Base-by-base conservation (phyloP, 257 asterid species). In the Ocimum tenuiflorum region DNA sequence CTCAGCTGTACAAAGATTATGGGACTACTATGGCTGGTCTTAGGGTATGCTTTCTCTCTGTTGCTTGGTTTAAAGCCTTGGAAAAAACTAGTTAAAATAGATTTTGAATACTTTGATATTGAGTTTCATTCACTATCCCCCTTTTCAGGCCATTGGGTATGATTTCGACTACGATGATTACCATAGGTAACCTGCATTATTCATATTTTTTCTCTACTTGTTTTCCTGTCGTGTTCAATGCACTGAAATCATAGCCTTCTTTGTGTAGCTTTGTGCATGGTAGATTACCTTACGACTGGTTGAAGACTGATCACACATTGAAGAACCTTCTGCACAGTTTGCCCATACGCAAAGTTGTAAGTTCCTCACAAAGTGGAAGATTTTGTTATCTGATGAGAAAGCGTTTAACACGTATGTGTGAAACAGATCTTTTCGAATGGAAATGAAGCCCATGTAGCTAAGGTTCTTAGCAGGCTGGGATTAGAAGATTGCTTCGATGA, bases 21-120 rank as follows among this genome's bases (percentile, higher is more conserved):
- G 98, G 96, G 35, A 91, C 97, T 0, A 91, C 98, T 20, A 89
- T 91, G 98, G 96, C 98, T 57, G 97, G 98, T 77, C 88, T 89
- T 52, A 82, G 75, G 86, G 98, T 91, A 79, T 51, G 65, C 18
- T 33, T 51, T 73, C 46, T 58, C 8, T 5, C 4, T 18, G 6
- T 29, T n/a, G 11, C 19, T 39, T 49, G 31, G 49, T 47, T 24
- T 38, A 38, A 6, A 12, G 63, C 52, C 15, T 5, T 39, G 38
- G 8, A 12, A 15, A 58, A 42, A 22, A 31, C 17, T 14, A 17
- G 24, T 48, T 19, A 9, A 48, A 67, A 29, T 49, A 12, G 23
- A 5, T 24, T 43, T 33, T 66, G 12, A 3, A 14, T 42, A 18
- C 0, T 5, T 36, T 41, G 18, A 3, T 62, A 69, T 61, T 57